Conservation (phyloP, 306 rosid genomes). For the Quercus bicolor region DNA sequence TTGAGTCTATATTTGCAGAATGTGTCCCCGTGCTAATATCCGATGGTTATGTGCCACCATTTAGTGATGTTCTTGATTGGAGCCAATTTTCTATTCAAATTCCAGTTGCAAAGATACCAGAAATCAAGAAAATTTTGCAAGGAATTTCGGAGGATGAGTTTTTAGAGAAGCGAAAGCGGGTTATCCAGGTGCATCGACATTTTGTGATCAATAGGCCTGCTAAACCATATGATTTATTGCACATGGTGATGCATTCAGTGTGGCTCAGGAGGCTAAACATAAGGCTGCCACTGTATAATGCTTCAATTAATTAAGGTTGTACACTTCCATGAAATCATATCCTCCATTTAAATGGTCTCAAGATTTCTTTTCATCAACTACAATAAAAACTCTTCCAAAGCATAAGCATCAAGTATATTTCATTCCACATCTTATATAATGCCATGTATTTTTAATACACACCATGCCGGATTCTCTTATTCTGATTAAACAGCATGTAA, state of each 20-base stretch:
- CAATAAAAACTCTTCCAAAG: too few species aligned
- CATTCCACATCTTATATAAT: too few species aligned
- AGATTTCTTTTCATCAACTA: too few species aligned
- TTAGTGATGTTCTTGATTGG: slow-evolving; percentile 52
- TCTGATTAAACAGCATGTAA: too few species aligned
- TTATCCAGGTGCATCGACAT: slow-evolving; percentile 38
- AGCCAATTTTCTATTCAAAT: slow-evolving; percentile 36
- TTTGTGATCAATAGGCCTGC: slow-evolving; percentile 45
- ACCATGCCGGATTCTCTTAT: too few species aligned
- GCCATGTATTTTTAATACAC: too few species aligned
- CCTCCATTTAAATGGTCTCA: too few species aligned
- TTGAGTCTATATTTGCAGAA: slow-evolving; percentile 30
- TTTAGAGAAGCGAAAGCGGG: slow-evolving; percentile 26
- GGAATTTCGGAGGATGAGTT: slow-evolving; percentile 30
- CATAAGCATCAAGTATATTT: too few species aligned
- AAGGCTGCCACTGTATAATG: background rate
- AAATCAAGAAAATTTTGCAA: slow-evolving; percentile 29
- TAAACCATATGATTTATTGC: slow-evolving; percentile 35
- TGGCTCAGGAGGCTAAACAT: slow-evolving; percentile 59
- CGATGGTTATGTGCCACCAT: slow-evolving; percentile 37
- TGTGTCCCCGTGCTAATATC: slow-evolving; percentile 49
- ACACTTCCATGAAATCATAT: background rate
- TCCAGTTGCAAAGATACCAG: slow-evolving; percentile 28
- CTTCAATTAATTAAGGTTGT: background rate
- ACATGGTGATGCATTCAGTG: slow-evolving; percentile 49